Evolutionary conservation across 768 basidiomycete genomes (phyloP).

Genomic region (Podaxis carcinomalis): DNA sequence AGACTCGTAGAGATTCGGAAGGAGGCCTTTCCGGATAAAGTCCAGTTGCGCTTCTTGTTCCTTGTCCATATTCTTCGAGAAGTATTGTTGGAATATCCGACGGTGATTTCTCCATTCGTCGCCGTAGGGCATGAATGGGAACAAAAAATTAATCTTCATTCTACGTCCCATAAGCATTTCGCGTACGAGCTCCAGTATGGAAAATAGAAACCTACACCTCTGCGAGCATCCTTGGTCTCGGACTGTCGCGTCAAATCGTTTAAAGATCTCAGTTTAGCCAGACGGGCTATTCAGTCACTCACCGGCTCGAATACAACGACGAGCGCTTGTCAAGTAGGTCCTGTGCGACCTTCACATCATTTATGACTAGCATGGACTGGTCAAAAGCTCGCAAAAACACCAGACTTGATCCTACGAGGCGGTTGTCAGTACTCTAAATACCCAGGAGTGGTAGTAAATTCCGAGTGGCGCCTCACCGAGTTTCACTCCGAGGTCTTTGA

Average conservation of each 20-base stretch:
- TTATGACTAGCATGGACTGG: conserved; percentile 12
- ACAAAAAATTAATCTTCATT: neutral
- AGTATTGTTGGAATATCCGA: conserved; percentile 11
- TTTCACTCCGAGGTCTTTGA: conserved; percentile 4
- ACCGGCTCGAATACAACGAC: conserved; percentile 14
- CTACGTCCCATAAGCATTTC: neutral
- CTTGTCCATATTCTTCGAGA: neutral
- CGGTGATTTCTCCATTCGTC: conserved; percentile 12
- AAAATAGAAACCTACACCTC: neutral
- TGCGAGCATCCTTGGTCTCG: neutral
- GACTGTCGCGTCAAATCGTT: neutral
- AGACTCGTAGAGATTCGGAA: neutral
- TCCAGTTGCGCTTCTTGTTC: conserved; percentile 15
- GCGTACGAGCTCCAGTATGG: neutral
- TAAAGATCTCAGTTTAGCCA: neutral
- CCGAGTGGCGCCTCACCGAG: conserved; percentile 6
- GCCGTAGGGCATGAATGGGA: conserved; percentile 6
- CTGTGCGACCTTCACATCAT: conserved; percentile 9
- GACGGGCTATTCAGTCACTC: neutral
- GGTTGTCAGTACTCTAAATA: neutral
- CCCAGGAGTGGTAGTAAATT: neutral
- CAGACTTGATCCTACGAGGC: conserved; percentile 1
- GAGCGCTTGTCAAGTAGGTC: conserved; percentile 15
- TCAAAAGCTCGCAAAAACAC: conserved; percentile 9
- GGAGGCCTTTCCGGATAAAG: neutral